Evolutionary conservation across 352 stramenopile species (phyloP).

Genomic region (Phytophthora idaei): DNA sequence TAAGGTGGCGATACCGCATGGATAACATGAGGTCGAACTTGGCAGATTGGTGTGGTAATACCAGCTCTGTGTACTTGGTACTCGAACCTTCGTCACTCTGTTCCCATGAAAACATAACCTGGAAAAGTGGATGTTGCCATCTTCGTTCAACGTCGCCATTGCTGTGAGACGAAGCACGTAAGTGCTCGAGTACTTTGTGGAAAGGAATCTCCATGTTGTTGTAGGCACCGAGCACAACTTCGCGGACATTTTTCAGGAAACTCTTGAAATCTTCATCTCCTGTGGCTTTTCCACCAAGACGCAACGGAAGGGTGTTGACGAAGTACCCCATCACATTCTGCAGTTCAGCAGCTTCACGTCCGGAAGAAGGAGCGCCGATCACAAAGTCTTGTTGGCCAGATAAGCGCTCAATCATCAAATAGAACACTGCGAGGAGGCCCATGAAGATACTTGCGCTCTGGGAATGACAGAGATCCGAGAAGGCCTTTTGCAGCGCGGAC

Average conservation of each 20-base stretch:
- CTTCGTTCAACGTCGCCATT: constrained; percentile 13
- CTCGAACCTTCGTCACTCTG: constrained; percentile 2
- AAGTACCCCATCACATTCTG: constrained; percentile 59
- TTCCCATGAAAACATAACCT: constrained; percentile 71
- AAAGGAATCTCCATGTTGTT: constrained; percentile 59
- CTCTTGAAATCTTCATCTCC: constrained; percentile 31
- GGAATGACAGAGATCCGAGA: constrained; percentile 39
- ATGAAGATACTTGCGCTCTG: constrained; percentile 57
- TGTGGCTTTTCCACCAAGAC: constrained; percentile 26
- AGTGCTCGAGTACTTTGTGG: constrained; percentile 55
- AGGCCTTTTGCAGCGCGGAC: constrained; percentile 27
- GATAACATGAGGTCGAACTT: constrained; percentile 77
- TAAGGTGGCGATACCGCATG: constrained; percentile 41
- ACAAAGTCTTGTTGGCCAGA: constrained; percentile 48
- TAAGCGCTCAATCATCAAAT: constrained; percentile 49
- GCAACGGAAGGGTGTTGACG: constrained; percentile 61
- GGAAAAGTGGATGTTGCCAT: constrained; percentile 44
- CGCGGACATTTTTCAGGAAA: constrained; percentile 46
- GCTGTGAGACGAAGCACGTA: constrained; percentile 26
- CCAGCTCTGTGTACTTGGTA: constrained; percentile 30
- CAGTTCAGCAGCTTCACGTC: constrained; percentile 35
- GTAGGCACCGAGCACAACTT: constrained; percentile 49
- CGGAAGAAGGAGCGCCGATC: constrained; percentile 48
- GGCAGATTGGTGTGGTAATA: constrained; percentile 36
- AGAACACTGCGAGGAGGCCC: constrained; percentile 51